phyloP scores from a whole-genome alignment of 306 rosid species.

The Senna siamea region DNA sequence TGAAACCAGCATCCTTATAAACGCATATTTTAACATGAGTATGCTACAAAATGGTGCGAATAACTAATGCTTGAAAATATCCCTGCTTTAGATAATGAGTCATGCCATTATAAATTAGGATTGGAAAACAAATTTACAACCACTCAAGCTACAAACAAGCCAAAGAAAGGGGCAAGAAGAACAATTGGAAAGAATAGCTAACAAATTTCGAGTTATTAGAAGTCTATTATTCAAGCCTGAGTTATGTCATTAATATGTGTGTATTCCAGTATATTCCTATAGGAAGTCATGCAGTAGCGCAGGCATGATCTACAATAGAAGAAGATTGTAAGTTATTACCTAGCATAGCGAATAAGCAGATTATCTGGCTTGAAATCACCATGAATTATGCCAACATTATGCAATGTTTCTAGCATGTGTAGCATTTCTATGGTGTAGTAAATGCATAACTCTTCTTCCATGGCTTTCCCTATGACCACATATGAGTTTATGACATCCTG shows the following conservation, averaged over 20 bases:
- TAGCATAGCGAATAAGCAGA: slow-evolving; percentile 85
- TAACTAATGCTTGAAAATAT: too few species aligned
- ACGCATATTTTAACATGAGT: too few species aligned
- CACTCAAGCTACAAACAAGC: too few species aligned
- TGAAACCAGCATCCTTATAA: too few species aligned
- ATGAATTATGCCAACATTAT: slow-evolving; percentile 80
- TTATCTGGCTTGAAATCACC: slow-evolving; percentile 99
- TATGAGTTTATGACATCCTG: slow-evolving; percentile 87
- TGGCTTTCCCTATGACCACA: slow-evolving; percentile 65
- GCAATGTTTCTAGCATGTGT: slow-evolving; percentile 78
- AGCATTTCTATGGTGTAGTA: slow-evolving; percentile 92
- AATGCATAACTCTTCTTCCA: slow-evolving; percentile 90
- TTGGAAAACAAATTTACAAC: too few species aligned
- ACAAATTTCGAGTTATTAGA: background rate
- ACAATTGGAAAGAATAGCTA: slow-evolving; percentile 1
- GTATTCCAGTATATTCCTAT: background rate
- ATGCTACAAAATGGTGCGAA: too few species aligned
- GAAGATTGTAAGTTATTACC: slow-evolving; percentile 54
- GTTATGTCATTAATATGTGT: background rate
- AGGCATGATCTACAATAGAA: slow-evolving; percentile 36
- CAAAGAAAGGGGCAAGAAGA: slow-evolving; percentile 7
- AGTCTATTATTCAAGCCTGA: slow-evolving; percentile 28
- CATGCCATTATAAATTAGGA: too few species aligned
- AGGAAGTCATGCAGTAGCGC: slow-evolving; percentile 14
- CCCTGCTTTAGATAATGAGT: too few species aligned